These are phyloP conservation scores for Fusarium kyushuense DNA, from an alignment of 2,329 filamentous ascomycete genomes.

Conservation along the genomic window DNA sequence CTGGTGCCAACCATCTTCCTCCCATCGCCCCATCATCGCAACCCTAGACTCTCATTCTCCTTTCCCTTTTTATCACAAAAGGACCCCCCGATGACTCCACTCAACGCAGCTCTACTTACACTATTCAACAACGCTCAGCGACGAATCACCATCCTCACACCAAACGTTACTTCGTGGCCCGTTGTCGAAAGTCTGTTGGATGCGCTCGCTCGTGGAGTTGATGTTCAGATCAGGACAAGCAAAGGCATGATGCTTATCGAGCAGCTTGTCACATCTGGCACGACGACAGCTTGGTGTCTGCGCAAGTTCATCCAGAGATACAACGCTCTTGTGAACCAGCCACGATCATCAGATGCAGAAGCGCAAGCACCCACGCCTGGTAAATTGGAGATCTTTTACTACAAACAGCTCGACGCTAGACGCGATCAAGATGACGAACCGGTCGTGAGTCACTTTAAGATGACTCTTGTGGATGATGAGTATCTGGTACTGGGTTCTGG, in stretches of 20 bases:
- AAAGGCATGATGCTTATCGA: conserved; percentile 80
- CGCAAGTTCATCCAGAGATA: conserved; percentile 69
- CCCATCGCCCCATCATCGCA: conserved; percentile 78
- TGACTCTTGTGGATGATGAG: conserved; percentile 77
- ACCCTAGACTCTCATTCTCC: conserved; percentile 74
- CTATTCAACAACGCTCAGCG: conserved; percentile 69
- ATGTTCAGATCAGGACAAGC: conserved; percentile 76
- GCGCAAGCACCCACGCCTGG: conserved; percentile 59
- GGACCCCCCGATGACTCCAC: conserved; percentile 70
- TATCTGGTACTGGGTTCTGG: conserved; percentile 80
- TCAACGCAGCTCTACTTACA: conserved; percentile 74
- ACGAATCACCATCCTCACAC: conserved; percentile 78
- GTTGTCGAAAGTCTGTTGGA: conserved; percentile 71
- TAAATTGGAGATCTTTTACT: conserved; percentile 69
- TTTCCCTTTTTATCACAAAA: conserved; percentile 66
- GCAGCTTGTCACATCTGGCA: conserved; percentile 83
- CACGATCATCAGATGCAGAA: conserved; percentile 54
- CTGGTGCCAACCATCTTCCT: conserved; percentile 71
- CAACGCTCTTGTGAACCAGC: conserved; percentile 46
- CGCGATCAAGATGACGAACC: conserved; percentile 64
- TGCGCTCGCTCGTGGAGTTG: conserved; percentile 73
- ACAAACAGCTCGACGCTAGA: conserved; percentile 56
- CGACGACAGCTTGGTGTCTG: conserved; percentile 76
- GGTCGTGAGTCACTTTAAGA: conserved; percentile 81
- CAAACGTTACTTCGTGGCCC: conserved; percentile 78